phyloP scores from a whole-genome alignment of 495 filamentous ascomycete genomes.

The Aspergillus mulundensis region DNA sequence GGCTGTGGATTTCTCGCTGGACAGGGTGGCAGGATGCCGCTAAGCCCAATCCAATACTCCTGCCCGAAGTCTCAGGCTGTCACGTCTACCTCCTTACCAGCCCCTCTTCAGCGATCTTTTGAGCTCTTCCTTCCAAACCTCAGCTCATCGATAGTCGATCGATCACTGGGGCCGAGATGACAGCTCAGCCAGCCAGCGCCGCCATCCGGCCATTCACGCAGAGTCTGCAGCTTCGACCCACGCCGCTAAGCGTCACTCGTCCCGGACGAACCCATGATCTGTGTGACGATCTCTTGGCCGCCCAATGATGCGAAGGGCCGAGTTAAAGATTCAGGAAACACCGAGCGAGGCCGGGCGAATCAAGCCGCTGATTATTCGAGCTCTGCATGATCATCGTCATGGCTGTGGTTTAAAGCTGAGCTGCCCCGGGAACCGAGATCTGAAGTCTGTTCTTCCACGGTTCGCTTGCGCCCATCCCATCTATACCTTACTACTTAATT shows the following conservation, averaged over 20 bases:
- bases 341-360: constrained; percentile 9
- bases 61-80: too few relatives aligned
- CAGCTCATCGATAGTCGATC: neutral
- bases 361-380: neutral
- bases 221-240: constrained; percentile 1
- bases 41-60: too few relatives aligned
- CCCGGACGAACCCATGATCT: constrained; percentile 26
- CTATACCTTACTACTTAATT: too few relatives aligned
- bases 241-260: neutral
- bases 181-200: neutral
- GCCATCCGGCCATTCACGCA: neutral
- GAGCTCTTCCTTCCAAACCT: too few relatives aligned
- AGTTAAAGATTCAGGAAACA: neutral
- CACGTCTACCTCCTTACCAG: too few relatives aligned
- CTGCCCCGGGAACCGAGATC: neutral
- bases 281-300: constrained; percentile 19
- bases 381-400: neutral
- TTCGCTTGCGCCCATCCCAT: neutral
- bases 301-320: neutral
- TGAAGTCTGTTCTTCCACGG: neutral
- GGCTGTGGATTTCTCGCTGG: too few relatives aligned
- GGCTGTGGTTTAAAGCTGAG: constrained; percentile 9
- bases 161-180: neutral
- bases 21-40: too few relatives aligned
- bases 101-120: neutral